A percentile compares a stretch with the other conserved stretches of the same genome.
These are phyloP conservation scores for Alternaria conjuncta DNA, from an alignment of 2,329 filamentous ascomycete species.

Conservation along the genomic window DNA sequence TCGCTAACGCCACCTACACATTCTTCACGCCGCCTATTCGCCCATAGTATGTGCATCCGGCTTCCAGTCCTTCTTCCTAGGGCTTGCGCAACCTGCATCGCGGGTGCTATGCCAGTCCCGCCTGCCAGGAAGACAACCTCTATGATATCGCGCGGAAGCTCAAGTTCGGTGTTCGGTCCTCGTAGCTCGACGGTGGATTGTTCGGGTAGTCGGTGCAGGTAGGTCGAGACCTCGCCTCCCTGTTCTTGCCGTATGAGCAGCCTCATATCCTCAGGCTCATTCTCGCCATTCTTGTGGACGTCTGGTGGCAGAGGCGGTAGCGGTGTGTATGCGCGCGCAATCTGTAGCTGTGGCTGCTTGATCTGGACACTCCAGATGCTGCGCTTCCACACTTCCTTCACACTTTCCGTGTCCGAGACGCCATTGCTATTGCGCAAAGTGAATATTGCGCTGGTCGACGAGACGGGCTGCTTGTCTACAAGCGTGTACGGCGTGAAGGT, in stretches of 20 bases:
- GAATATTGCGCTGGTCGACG: constrained; percentile 72
- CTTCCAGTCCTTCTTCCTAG: constrained; percentile 57
- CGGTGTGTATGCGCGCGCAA: constrained; percentile 89
- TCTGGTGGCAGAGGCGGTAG: constrained; percentile 65
- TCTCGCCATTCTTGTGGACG: constrained; percentile 22
- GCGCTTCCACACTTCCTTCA: constrained; percentile 58
- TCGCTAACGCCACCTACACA: constrained; percentile 67
- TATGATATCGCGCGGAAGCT: constrained; percentile 59
- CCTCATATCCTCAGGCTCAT: constrained; percentile 58
- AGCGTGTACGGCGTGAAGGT: constrained; percentile 73
- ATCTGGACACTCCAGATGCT: constrained; percentile 89
- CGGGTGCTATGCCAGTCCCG: constrained; percentile 90
- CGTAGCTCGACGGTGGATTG: constrained; percentile 75
- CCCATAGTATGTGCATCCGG: constrained; percentile 80
- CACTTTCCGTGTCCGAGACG: constrained; percentile 35
- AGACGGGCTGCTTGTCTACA: constrained; percentile 65
- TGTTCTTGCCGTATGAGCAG: constrained; percentile 81
- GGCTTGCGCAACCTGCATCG: constrained; percentile 76
- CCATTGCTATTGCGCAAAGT: constrained; percentile 59
- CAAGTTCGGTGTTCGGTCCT: constrained; percentile 76
- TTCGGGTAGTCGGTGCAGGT: constrained; percentile 69
- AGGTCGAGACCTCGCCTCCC: constrained; percentile 84
- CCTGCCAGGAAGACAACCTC: constrained; percentile 85
- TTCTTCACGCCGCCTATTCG: constrained; percentile 71
- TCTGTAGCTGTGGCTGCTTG: constrained; percentile 93